Evolutionary conservation across 352 stramenopile genomes (phyloP), one percentile per base, ranked within the genome.

Genomic region (Phytophthora sp.): DNA sequence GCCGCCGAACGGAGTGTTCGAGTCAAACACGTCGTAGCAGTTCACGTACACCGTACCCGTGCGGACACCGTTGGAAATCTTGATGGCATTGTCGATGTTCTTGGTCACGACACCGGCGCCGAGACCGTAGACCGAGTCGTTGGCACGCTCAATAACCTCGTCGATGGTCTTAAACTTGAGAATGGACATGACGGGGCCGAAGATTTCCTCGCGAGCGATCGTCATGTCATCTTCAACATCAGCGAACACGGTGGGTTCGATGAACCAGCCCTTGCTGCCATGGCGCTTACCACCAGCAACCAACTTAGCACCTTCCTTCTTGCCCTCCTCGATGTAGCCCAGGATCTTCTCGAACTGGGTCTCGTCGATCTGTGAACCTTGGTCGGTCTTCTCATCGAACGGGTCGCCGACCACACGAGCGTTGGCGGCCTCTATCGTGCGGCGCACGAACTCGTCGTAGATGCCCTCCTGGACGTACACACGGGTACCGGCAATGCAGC

Each of bases 41-140:
- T 98, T 99, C 13, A 98, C 84, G 66, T 94, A 97, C 30, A 98
- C 89, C 21, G 97, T 97, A 30, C 95, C 95, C 50, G 82, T 83
- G 53, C 97, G 85, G 18, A 99, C 78, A 1, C 63, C 77, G 51
- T 95, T 86, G 46, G 91, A 84, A 63, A 98, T 85, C 53, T 89
- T 81, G 67, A 97, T 88, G 9, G 82, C 83, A 51, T 90, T 82
- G 36, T 81, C 73, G 21, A 98, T 57, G 73, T 97, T 91, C 53
- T 84, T 80, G 15, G 92, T 98, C 58, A 90, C 97, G 46, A 98
- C 87, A 24, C 86, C 89, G 2, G 84, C 89, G 38, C 83, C 90
- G 1, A 98, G 84, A 7, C 92, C 91, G 77, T 93, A 98, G 16
- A 82, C 52, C 2, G 79, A 90, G 71, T 92, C 77, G 73, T 98